Base-by-base conservation (phyloP, 768 basidiomycete species). In the Podaxis pistillaris region DNA sequence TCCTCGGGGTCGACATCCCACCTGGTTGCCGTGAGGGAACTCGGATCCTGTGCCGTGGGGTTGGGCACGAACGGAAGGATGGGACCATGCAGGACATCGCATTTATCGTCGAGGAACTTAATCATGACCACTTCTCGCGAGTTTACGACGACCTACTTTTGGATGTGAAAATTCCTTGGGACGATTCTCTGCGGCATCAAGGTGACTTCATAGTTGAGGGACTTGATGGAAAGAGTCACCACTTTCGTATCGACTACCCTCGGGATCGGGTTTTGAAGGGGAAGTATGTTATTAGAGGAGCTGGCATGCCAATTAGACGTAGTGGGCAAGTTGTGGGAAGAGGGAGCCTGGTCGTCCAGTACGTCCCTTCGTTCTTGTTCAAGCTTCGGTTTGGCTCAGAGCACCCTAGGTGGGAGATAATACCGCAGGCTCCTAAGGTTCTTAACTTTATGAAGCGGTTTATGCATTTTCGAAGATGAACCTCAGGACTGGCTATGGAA, bases 271-370 rank as follows among this genome's bases (percentile, higher is more conserved):
- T 73, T 3, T 73, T 83, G 58, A 80, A 78, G 56, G 86, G 85
- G 15, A 78, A 81, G 63, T 71, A 79, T 47, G 74, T 79, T 44
- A 74, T 87, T 58, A 77, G 76, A 68, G 86, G 84, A 46, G 85
- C 83, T 58, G 89, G 89, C n/a, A 90, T 90, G 89, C 87, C 87
- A 44, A 76, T 86, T 50, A 74, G 83, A 60, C 77, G 82, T n/a
- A 74, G 80, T 33, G 81, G 84, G 9, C 74, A 77, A 67, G 74
- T 83, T 9, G 71, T 83, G 57, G 86, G 85, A 38, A 79, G 83
- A 67, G 87, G 88, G 17, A 86, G 87, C 68, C 74, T 90, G 68
- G 75, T 89, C 63, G 76, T 90, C 60, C 83, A 81, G 88, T 89
- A 69, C 65, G 83, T 76, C 19, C 36, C 56, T 40, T 37, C n/a